A percentile compares a stretch with the other conserved stretches of the same genome.
These are phyloP conservation scores for Bolboschoenus planiculmis DNA, from an alignment of 176 grass and related monocot species.

Conservation along the genomic window DNA sequence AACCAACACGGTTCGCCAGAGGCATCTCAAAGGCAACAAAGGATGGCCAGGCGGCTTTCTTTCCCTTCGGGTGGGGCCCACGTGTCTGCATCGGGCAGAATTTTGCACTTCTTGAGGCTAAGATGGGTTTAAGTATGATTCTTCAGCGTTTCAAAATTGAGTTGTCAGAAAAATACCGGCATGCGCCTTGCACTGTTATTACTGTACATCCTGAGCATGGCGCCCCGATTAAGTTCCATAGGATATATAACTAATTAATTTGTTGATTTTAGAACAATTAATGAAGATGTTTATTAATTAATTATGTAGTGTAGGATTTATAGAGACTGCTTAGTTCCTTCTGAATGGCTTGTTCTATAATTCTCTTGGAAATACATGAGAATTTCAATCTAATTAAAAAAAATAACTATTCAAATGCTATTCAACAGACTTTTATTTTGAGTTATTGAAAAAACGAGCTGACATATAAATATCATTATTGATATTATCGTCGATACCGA, in stretches of 20 bases:
- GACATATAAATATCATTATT: too few relatives aligned
- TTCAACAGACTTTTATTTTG: too few relatives aligned
- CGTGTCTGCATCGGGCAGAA: slow-evolving; percentile 34
- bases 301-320: not conserved
- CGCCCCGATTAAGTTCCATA: slow-evolving; percentile 16
- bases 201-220: slow-evolving; percentile 34
- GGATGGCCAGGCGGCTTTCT: slow-evolving; percentile 19
- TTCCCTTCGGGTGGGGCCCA: slow-evolving; percentile 31
- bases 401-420: not conserved
- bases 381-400: not conserved
- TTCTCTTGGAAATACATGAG: not conserved
- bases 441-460: too few relatives aligned
- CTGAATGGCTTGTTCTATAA: not conserved
- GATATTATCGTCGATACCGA: too few relatives aligned
- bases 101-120: slow-evolving; percentile 32
- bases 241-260: not conserved
- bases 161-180: slow-evolving; percentile 25
- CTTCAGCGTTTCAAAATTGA: slow-evolving; percentile 29
- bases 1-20: not conserved
- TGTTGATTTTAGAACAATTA: not conserved
- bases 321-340: not conserved
- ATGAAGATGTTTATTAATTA: slow-evolving; percentile 1
- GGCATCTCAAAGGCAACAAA: slow-evolving; percentile 22
- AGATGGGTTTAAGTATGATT: slow-evolving; percentile 23
- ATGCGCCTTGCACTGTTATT: slow-evolving; percentile 15